Conservation (phyloP, 106 monocot genomes). For the Ottelia alismoides region DNA sequence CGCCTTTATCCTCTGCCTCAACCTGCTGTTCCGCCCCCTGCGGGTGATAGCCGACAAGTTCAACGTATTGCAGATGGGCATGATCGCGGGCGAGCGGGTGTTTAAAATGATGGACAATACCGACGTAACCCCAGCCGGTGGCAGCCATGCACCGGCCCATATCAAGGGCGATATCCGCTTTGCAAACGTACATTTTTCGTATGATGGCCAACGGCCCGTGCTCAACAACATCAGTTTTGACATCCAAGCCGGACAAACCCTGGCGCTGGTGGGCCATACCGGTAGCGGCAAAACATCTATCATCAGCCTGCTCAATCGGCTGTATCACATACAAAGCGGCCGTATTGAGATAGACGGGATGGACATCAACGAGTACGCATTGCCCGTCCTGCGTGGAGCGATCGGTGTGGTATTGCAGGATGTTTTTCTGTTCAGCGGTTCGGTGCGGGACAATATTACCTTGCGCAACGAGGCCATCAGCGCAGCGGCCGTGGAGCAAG, state of each 20-base stretch:
- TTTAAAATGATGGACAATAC: no score
- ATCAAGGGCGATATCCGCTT: no score
- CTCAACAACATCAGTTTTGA: no score
- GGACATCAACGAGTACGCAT: constrained; percentile 56
- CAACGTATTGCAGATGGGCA: no score
- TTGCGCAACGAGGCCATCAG: constrained; percentile 59
- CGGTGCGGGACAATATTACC: constrained; percentile 78
- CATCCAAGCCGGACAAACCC: constrained; percentile 7
- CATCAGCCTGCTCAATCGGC: constrained; percentile 66
- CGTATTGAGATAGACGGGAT: constrained; percentile 77
- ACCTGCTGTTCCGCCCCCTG: no score
- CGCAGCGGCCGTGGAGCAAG: constrained; percentile 52
- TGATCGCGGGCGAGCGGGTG: no score
- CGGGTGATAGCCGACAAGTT: no score
- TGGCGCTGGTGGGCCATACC: constrained; percentile 60
- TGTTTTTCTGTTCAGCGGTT: constrained; percentile 60
- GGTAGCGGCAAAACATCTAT: constrained; percentile 87
- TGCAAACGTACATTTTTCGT: no score
- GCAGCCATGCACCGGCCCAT: no score
- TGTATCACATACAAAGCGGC: constrained; percentile 66
- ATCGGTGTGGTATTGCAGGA: constrained; percentile 82
- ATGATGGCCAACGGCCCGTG: no score
- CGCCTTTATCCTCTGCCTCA: no score
- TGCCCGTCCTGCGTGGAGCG: constrained; percentile 51
- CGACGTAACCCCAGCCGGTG: no score